Conservation (phyloP, 371 early-diverging fungal genomes). For the Mucor piriformis region DNA sequence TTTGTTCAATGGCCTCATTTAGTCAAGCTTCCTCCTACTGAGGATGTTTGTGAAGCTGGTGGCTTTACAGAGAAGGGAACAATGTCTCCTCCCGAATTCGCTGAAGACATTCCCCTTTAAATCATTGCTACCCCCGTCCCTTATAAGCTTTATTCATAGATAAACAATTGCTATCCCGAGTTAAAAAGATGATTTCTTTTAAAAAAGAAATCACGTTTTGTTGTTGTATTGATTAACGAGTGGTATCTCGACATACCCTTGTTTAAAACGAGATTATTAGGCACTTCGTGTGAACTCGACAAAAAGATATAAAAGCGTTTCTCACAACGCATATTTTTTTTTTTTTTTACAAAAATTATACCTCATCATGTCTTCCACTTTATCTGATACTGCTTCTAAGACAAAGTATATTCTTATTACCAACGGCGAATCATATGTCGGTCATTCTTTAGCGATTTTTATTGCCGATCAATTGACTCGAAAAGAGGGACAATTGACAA, state of each 20-base stretch:
- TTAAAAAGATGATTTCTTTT: no score
- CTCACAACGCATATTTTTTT: not conserved
- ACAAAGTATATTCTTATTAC: slow-evolving; percentile 23
- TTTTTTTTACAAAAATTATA: not conserved
- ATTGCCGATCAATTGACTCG: slow-evolving; percentile 15
- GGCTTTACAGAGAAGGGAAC: slow-evolving; percentile 29
- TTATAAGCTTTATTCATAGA: no score
- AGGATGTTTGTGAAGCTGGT: slow-evolving; percentile 26
- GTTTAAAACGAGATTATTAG: not conserved
- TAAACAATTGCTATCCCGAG: no score
- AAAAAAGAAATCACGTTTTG: no score
- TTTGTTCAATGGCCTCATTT: slow-evolving; percentile 54
- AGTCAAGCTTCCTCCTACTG: slow-evolving; percentile 27
- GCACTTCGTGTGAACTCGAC: not conserved
- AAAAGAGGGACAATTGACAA: not conserved
- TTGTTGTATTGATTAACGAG: no score
- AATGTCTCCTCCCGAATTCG: slow-evolving; percentile 34
- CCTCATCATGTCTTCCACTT: not conserved
- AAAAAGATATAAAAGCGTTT: not conserved
- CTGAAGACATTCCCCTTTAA: not conserved
- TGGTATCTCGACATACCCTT: not conserved
- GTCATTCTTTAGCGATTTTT: slow-evolving; percentile 15
- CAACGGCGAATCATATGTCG: slow-evolving; percentile 18
- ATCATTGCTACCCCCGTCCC: not conserved
- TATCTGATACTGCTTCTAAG: not conserved